Conservation (phyloP, 164 flowering plant species). For the Warburgia ugandensis region DNA sequence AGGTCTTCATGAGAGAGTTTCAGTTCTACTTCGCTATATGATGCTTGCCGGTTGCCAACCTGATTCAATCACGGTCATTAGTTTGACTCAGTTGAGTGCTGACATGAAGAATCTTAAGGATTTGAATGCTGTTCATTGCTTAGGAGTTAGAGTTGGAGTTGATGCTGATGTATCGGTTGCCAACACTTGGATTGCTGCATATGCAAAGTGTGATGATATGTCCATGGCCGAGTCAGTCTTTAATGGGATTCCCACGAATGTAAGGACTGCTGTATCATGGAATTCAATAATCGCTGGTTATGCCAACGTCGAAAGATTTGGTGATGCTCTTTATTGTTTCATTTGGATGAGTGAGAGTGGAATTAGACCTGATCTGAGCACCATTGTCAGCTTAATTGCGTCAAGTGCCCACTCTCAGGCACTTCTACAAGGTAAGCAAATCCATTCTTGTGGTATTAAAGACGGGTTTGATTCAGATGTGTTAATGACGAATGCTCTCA, state of each 20-base stretch:
- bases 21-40: conserved; percentile 30
- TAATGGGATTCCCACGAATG: conserved; percentile 21
- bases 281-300: conserved; percentile 48
- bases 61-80: conserved; percentile 41
- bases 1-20: conserved; percentile 24
- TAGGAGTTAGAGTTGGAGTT: conserved; percentile 34
- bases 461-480: conserved; percentile 34
- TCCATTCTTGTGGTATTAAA: conserved; percentile 41
- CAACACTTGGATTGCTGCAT: conserved; percentile 50
- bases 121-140: conserved; percentile 31
- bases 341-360: conserved; percentile 28
- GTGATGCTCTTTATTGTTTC: conserved; percentile 25
- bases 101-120: conserved; percentile 14
- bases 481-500: conserved; percentile 36
- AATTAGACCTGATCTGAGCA: conserved; percentile 38
- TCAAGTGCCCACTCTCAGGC: conserved; percentile 26
- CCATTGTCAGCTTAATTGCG: conserved; percentile 42
- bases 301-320: conserved; percentile 14
- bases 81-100: conserved; percentile 27
- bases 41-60: conserved; percentile 28
- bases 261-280: conserved; percentile 50
- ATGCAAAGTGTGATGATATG: conserved; percentile 47
- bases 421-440: conserved; percentile 25
- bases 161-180: conserved; percentile 36
- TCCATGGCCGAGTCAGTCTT: conserved; percentile 36